A percentile compares a stretch with the other conserved stretches of the same genome.
These are phyloP conservation scores for Cyclotella baltica DNA, from an alignment of 108 stramenopile genomes.

Conservation along the genomic window DNA sequence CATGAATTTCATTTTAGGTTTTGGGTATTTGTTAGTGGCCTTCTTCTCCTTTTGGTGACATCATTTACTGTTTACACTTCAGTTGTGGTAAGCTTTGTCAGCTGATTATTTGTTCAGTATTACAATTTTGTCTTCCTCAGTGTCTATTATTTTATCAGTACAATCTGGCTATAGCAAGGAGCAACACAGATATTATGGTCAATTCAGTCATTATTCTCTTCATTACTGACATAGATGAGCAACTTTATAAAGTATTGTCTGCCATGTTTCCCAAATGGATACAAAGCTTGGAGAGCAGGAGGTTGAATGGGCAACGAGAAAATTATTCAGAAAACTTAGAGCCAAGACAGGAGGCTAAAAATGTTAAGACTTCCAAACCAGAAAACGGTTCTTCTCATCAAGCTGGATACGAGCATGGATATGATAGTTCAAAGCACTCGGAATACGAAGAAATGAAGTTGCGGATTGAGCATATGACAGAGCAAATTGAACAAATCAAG, in stretches of 20 bases:
- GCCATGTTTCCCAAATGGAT: not conserved
- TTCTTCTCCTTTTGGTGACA: not conserved
- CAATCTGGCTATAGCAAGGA: constrained; percentile 17
- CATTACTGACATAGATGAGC: constrained; percentile 19
- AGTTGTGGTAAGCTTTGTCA: not conserved
- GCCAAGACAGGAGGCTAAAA: too few species aligned
- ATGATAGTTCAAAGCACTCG: too few species aligned
- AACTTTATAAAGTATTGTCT: constrained; percentile 2
- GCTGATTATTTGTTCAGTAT: not conserved
- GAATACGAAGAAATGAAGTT: too few species aligned
- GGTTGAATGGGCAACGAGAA: too few species aligned
- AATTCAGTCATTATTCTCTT: constrained; percentile 25
- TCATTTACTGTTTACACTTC: not conserved
- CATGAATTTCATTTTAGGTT: not conserved
- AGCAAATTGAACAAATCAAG: too few species aligned
- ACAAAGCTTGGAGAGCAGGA: too few species aligned
- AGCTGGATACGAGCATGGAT: too few species aligned
- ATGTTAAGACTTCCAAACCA: too few species aligned
- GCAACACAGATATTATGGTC: constrained; percentile 20
- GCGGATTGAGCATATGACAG: too few species aligned
- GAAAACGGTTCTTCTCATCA: too few species aligned
- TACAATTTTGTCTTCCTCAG: not conserved
- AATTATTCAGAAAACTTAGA: too few species aligned
- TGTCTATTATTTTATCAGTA: constrained; percentile 12
- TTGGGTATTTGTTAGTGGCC: constrained; percentile 8